phyloP scores from a whole-genome alignment of 1,284 basidiomycete genomes.

The Puccinia coronata region DNA sequence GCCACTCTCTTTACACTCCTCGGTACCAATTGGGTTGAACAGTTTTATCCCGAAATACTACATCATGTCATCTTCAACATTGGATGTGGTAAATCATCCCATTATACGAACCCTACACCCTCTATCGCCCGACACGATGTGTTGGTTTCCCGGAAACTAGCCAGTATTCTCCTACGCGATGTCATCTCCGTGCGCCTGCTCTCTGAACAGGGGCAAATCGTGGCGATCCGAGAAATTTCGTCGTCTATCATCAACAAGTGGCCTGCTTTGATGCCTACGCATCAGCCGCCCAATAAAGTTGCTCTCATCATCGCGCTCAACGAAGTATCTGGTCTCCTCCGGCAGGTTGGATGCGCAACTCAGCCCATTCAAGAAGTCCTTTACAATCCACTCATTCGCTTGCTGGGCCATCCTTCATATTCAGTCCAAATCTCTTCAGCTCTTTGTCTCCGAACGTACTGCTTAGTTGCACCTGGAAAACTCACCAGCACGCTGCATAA shows the following conservation, averaged over 20 bases:
- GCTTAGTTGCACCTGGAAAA: slow-evolving; percentile 78
- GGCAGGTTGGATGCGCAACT: slow-evolving; percentile 88
- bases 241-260: slow-evolving; percentile 80
- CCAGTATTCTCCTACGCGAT: slow-evolving; percentile 76
- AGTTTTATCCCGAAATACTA: slow-evolving; percentile 76
- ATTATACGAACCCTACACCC: slow-evolving; percentile 53
- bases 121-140: slow-evolving; percentile 63
- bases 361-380: slow-evolving; percentile 85
- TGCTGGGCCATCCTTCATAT: slow-evolving; percentile 83
- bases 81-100: slow-evolving; percentile 53
- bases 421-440: slow-evolving; percentile 80
- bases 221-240: slow-evolving; percentile 82
- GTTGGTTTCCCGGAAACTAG: slow-evolving; percentile 71
- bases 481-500: slow-evolving; percentile 74
- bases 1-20: slow-evolving; percentile 73
- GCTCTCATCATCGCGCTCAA: slow-evolving; percentile 75
- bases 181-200: slow-evolving; percentile 84
- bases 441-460: slow-evolving; percentile 86
- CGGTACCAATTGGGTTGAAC: slow-evolving; percentile 76
- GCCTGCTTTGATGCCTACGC: slow-evolving; percentile 87
- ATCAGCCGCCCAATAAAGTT: slow-evolving; percentile 70
- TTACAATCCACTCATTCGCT: slow-evolving; percentile 77
- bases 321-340: slow-evolving; percentile 80
- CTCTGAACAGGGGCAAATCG: slow-evolving; percentile 87
- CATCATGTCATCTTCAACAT: slow-evolving; percentile 74